Base-by-base conservation (phyloP, 2,329 filamentous ascomycete genomes). In the Zymoseptoria passerinii region DNA sequence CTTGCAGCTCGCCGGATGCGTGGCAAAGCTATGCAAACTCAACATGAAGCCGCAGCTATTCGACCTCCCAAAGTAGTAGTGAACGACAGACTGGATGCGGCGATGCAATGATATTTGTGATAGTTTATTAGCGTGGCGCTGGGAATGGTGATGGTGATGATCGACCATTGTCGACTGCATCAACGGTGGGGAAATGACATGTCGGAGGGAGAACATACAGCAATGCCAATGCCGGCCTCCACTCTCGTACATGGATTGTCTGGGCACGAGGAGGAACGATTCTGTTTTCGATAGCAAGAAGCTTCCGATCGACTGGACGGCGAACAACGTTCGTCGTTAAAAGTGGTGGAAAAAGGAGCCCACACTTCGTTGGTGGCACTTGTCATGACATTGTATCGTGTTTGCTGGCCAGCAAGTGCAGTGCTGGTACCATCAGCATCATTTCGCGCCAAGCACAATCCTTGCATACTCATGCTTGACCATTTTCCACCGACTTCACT, bases 31-130 rank as follows among this genome's bases (percentile, higher is more conserved):
- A 58, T 94, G 90, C 77, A 95, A 88, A 79, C 86, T 97, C 73
- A 96, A 96, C 74, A 97, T 99, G 92, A 89, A 95, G 70, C 88
- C 90, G 2, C 86, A 88, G 72, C 81, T 88, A 61, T 96, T 96
- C 71, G 79, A 76, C 48, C 72, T 79, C 4, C 73, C 75, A 4
- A 70, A 68, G 28, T 52, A 28, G 8, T 8, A n/a, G 28, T 9
- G 35, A 44, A 44, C 5, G 35, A 16, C 35, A 44, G 13, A n/a
- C 35, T 16, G 23, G 23, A 52, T 28, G 50, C 13, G 19, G 23
- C 16, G 13, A n/a, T 19, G 50, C n/a, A 28, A 28, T 28, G 49
- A 50, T n/a, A 50, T 27, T 28, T 29, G 50, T 50, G 23, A 20
- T 16, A 28, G 9, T 52, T 52, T 52, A 52, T 52, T 52, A 52